phyloP scores from a whole-genome alignment of 2,329 filamentous ascomycete species.

The Xylariales sp. region DNA sequence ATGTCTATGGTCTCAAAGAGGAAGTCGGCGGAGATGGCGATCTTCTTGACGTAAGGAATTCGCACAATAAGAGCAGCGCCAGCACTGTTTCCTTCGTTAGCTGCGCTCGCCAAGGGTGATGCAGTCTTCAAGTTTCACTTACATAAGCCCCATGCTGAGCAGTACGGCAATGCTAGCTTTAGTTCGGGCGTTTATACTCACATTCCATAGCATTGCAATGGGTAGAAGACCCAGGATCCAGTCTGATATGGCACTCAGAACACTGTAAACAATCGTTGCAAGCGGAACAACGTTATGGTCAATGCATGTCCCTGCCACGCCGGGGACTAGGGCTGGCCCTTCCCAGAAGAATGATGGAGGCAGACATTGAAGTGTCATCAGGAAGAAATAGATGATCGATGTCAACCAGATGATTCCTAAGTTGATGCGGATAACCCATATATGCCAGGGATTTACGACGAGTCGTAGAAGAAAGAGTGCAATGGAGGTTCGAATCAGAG shows the following conservation, averaged over 20 bases:
- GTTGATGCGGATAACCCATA: constrained; percentile 27
- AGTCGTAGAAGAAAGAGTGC: constrained; percentile 37
- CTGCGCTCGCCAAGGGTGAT: constrained; percentile 2
- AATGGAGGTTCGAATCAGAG: constrained; percentile 35
- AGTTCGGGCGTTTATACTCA: constrained; percentile 42
- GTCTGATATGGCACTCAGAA: constrained; percentile 40
- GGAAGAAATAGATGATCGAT: constrained; percentile 37
- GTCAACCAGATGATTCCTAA: constrained; percentile 31
- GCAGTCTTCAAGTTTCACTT: constrained; percentile 13
- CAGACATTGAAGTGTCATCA: constrained; percentile 44
- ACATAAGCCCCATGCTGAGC: constrained; percentile 47
- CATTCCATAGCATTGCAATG: constrained; percentile 44
- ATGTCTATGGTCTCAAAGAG: constrained; percentile 27
- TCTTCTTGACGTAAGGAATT: constrained; percentile 26
- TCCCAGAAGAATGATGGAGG: constrained; percentile 46
- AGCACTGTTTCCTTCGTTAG: constrained; percentile 22
- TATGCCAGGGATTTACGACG: constrained; percentile 27
- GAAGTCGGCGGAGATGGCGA: constrained; percentile 23
- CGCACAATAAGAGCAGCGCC: constrained; percentile 34
- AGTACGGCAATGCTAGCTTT: constrained; percentile 42
- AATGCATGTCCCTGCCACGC: constrained; percentile 34
- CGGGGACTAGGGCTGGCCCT: constrained; percentile 24
- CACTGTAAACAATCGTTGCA: constrained; percentile 41
- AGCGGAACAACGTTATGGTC: constrained; percentile 33
- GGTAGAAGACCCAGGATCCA: constrained; percentile 46